phyloP scores from a whole-genome alignment of 768 basidiomycete species.

The Collybiopsis luxurians region DNA sequence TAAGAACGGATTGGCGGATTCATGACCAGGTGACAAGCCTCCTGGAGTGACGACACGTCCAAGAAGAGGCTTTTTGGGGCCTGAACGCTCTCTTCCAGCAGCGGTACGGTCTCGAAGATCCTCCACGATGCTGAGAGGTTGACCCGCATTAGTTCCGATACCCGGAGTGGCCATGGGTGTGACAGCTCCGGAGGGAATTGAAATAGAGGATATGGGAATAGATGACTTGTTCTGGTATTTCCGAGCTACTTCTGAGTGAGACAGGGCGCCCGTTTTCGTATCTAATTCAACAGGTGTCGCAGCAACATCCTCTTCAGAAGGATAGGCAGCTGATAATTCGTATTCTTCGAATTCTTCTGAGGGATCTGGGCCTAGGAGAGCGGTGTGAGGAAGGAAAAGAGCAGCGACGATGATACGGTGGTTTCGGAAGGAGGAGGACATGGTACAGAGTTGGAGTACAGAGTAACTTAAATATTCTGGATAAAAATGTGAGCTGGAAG shows the following conservation, averaged over 20 bases:
- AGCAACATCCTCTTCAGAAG: not conserved
- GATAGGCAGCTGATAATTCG: not conserved
- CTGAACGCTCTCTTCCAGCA: not conserved
- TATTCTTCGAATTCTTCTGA: constrained; percentile 32
- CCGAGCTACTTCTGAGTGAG: constrained; percentile 12
- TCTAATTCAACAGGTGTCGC: constrained; percentile 9
- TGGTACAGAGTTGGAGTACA: constrained; percentile 33
- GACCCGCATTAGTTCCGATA: constrained; percentile 19
- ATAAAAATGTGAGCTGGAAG: not conserved
- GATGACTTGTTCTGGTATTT: not conserved
- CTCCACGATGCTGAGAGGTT: constrained; percentile 54
- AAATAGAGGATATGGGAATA: not conserved
- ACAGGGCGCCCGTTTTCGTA: constrained; percentile 3
- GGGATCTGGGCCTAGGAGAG: constrained; percentile 54
- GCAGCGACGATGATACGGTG: constrained; percentile 79
- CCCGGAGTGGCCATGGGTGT: not conserved
- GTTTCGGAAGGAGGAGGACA: constrained; percentile 66
- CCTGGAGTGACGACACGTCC: not conserved
- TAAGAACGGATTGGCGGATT: not conserved
- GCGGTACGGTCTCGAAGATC: constrained; percentile 52
- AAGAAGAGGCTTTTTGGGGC: not conserved
- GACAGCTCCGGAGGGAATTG: not conserved
- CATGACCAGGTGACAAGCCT: not conserved
- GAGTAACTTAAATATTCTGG: not conserved
- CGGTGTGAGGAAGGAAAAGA: constrained; percentile 80